Base-by-base conservation (phyloP, 441 rosid genomes). In the Aleurites moluccanus region DNA sequence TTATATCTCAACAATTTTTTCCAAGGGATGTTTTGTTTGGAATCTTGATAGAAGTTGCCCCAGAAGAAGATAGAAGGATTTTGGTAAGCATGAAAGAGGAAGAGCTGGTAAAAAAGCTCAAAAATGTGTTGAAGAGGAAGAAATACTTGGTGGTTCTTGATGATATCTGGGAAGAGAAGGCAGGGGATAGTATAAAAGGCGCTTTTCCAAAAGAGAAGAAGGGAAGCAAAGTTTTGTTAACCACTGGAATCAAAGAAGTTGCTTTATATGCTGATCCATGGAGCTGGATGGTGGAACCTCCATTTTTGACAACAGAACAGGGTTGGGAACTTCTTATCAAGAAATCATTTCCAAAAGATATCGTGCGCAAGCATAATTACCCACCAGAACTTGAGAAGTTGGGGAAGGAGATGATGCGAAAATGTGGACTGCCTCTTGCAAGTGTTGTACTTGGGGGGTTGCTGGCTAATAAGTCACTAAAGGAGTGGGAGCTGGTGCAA, bases 81-180 rank as follows among this genome's bases (percentile, higher is more conserved):
- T 20, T 50, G 73, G 77, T 61, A 44, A 73, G 72, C 67, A 64
- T 77, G 81, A 72, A 2, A 38, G 79, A 79, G 47, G 77, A 72
- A 11, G 81, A 79, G 44, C 52, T 79, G 11, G 77, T 69, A 0
- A 67, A 81, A 72, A 70, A 40, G 47, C 75, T 84, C 6, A 68
- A 65, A 40, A 18, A 63, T 9, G 77, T 75, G 62, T 69, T 64
- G 75, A 53, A 62, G 50, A 63, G 73, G 67, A 80, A 78, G 73
- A 73, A 62, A 57, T 85, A 80, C 56, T 80, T 83, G 70, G 76
- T 79, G 71, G 77, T 84, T 6, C 83, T 82, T 61, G 85, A 84
- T 20, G 85, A 82, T 45, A 76, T 78, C 8, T 78, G 85, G 87
- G 68, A 65, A 4, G 6, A 44, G 0, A 76, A 82, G 35, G 79